Percentiles rank a stretch among this genome's conserved stretches.
Conservation (phyloP, 1,139 yeast genomes). For the Scheffersomyces illinoinensis region DNA sequence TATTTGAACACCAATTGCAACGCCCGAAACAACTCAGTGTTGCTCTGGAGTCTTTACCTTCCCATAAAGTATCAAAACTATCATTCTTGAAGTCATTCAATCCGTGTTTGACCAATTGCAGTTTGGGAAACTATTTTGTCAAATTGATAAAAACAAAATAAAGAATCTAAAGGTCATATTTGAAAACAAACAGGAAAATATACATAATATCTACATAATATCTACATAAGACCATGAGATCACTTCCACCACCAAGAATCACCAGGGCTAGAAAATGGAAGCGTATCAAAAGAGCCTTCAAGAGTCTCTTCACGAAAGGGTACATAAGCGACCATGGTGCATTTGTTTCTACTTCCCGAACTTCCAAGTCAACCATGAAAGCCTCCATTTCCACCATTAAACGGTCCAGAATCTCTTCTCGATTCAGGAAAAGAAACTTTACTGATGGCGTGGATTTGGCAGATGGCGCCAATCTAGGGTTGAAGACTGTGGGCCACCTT, state of each 20-base stretch:
- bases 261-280: slow-evolving; percentile 40
- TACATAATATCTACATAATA: background rate
- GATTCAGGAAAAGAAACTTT: slow-evolving; percentile 18
- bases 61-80: background rate
- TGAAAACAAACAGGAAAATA: background rate
- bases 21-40: background rate
- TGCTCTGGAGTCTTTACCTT: background rate
- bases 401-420: slow-evolving; percentile 22
- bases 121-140: background rate
- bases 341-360: slow-evolving; percentile 10
- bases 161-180: background rate
- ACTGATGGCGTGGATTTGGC: slow-evolving; percentile 15
- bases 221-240: slow-evolving; percentile 25
- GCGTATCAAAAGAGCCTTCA: slow-evolving; percentile 33
- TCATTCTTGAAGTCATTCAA: background rate
- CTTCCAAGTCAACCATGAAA: slow-evolving; percentile 9
- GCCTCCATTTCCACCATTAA: slow-evolving; percentile 26
- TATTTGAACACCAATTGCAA: background rate
- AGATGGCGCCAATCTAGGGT: slow-evolving; percentile 25
- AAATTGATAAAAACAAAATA: background rate
- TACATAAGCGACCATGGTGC: slow-evolving; percentile 30
- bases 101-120: too few relatives aligned
- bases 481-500: slow-evolving; percentile 24
- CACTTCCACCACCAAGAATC: slow-evolving; percentile 47
- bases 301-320: slow-evolving; percentile 28